Percentiles rank a stretch among this genome's conserved stretches.
Conservation (phyloP, 2,329 filamentous ascomycete species). For the Gaeumannomyces tritici region DNA sequence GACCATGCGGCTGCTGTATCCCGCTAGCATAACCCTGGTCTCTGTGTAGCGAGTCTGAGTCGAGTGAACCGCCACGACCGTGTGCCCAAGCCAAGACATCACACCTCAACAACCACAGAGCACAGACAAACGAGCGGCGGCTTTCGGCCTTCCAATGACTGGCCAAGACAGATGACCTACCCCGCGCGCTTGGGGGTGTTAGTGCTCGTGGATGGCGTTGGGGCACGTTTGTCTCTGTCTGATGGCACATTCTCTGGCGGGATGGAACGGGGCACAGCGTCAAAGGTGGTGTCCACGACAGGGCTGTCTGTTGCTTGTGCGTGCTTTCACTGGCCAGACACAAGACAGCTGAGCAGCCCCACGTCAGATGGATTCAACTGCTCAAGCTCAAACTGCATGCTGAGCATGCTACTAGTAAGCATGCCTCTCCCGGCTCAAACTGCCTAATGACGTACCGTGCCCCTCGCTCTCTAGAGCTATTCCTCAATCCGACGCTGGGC, state of each 20-base stretch:
- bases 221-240: not conserved
- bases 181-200: not conserved
- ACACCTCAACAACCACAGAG: not conserved
- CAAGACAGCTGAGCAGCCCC: not conserved
- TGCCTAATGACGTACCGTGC: not conserved
- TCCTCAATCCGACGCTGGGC: not conserved
- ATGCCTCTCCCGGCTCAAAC: no score
- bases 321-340: not conserved
- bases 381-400: not conserved
- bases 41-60: no score
- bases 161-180: not conserved
- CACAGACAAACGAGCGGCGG: not conserved
- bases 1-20: no score
- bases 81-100: not conserved
- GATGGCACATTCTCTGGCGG: no score
- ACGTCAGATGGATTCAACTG: not conserved
- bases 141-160: not conserved
- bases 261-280: not conserved
- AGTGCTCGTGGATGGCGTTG: not conserved
- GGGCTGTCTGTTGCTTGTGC: not conserved
- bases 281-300: not conserved
- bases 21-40: no score
- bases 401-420: no score
- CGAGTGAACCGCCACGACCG: no score
- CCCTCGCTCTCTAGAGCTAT: not conserved